These are phyloP conservation scores for Cytospora mali DNA, from an alignment of 2,329 filamentous ascomycete genomes.

Conservation along the genomic window DNA sequence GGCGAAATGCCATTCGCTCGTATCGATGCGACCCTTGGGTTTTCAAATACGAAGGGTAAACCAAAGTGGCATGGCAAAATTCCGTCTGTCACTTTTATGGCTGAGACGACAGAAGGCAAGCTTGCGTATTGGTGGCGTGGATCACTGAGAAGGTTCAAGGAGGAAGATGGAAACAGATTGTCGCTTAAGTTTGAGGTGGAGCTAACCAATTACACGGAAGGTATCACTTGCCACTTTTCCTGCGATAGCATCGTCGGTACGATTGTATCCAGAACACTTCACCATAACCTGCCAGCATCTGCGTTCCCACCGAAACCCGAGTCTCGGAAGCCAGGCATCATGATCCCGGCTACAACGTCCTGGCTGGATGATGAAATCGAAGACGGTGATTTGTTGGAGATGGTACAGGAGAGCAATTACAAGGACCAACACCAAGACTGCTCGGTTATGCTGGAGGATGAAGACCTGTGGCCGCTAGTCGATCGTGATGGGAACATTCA, in stretches of 20 bases:
- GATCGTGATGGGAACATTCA: not conserved
- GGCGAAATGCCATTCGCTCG: slow-evolving; percentile 48
- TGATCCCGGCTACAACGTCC: slow-evolving; percentile 24
- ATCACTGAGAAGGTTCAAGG: slow-evolving; percentile 67
- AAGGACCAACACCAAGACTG: not conserved
- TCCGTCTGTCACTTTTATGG: slow-evolving; percentile 73
- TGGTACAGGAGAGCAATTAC: slow-evolving; percentile 29
- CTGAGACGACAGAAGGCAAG: slow-evolving; percentile 68
- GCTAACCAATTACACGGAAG: slow-evolving; percentile 55
- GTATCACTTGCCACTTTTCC: slow-evolving; percentile 70
- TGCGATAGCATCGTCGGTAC: slow-evolving; percentile 83
- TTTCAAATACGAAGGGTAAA: slow-evolving; percentile 65
- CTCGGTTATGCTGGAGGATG: not conserved
- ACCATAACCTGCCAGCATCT: slow-evolving; percentile 30
- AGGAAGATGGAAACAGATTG: slow-evolving; percentile 50
- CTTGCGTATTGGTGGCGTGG: slow-evolving; percentile 69
- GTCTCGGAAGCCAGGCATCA: not conserved
- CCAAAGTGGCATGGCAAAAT: slow-evolving; percentile 64
- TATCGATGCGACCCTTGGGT: slow-evolving; percentile 69
- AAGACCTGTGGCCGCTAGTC: not conserved
- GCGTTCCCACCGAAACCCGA: slow-evolving; percentile 21
- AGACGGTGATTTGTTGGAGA: slow-evolving; percentile 47
- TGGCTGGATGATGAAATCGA: slow-evolving; percentile 40
- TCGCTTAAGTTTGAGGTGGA: slow-evolving; percentile 62
- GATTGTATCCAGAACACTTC: slow-evolving; percentile 37